Evolutionary conservation across 805 yeast genomes (phyloP).

Genomic region (Limtongia smithiae): DNA sequence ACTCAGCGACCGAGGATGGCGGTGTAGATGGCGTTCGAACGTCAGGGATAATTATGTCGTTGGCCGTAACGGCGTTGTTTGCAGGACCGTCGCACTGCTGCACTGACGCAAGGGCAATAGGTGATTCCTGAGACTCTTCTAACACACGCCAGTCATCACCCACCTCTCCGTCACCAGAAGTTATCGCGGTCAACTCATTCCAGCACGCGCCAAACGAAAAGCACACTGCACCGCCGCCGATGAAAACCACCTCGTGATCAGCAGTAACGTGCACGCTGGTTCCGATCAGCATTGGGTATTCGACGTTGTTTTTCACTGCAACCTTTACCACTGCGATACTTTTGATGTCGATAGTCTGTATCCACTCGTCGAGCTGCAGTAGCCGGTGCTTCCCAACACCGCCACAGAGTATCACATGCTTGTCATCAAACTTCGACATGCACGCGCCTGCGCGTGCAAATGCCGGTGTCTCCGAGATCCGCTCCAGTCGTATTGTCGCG

Average conservation of each 20-base stretch:
- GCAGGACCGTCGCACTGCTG: too few species aligned
- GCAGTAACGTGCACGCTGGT: constrained; percentile 21
- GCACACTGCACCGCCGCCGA: constrained; percentile 81
- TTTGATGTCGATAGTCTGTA: constrained; percentile 7
- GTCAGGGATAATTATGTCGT: background rate
- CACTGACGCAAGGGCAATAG: background rate
- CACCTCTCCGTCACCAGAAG: background rate
- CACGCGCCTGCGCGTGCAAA: constrained; percentile 25
- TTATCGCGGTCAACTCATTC: constrained; percentile 36
- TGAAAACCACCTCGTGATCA: constrained; percentile 41
- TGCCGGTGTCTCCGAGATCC: background rate
- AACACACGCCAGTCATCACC: background rate
- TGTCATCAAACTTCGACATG: constrained; percentile 45
- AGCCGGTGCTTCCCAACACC: constrained; percentile 22
- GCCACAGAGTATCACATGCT: constrained; percentile 36
- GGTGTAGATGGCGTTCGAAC: background rate
- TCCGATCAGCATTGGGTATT: constrained; percentile 26
- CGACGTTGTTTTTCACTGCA: background rate
- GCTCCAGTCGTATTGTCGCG: constrained; percentile 39
- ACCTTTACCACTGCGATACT: background rate
- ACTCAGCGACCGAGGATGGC: constrained; percentile 6
- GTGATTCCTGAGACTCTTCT: background rate
- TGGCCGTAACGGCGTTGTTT: background rate
- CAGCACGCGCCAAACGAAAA: constrained; percentile 70
- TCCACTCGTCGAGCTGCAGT: constrained; percentile 4